Evolutionary conservation across 805 yeast species (phyloP), one percentile per base, ranked within the genome.

Genomic region (Starmerella riodocensis): DNA sequence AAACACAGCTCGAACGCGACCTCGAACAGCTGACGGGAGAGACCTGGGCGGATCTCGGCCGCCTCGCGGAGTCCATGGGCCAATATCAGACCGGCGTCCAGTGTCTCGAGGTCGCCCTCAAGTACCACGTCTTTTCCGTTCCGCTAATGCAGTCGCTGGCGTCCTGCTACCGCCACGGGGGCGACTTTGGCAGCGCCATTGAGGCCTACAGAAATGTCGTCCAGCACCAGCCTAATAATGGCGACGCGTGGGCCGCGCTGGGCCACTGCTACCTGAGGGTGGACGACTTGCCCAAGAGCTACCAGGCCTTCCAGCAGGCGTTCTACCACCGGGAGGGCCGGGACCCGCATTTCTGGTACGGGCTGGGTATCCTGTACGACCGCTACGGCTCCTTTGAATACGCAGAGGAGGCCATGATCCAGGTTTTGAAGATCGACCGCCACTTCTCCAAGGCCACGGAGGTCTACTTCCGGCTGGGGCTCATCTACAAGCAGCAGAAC

Each of bases 271-370:
- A 85, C 57, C 65, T 91, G 51, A 91, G 91, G 95, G 66, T 86
- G 58, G 98, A 91, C 60, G 98, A 91, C 54, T 69, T 91, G 45
- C 95, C 83, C 59, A 74, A 94, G 53, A 96, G 96, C 6, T 91
- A 91, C 58, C 79, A 86, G 32, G 94, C 97, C 3, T 91, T 91
- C 63, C 98, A 91, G 64, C 86, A 93, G 56, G 97, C 97, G 3
- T 66, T 91, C 35, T 80, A 82, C 60, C 91, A 84, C 58, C 83
- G 81, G 47, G 88, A 91, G 55, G 93, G 95, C 34, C 83, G 84
- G 51, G 96, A 86, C 39, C 97, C 97, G 41, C 85, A 85, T 57
- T 71, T 91, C 51, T 91, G 98, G 98, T 96, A 91, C 61, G 98
- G 98, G 0, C 88, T 91, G 49, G 98, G 98, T 26, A 91, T 91